These are phyloP conservation scores for Astrephomene gubernaculifera DNA, from an alignment of 139 green algal species.

Conservation along the genomic window DNA sequence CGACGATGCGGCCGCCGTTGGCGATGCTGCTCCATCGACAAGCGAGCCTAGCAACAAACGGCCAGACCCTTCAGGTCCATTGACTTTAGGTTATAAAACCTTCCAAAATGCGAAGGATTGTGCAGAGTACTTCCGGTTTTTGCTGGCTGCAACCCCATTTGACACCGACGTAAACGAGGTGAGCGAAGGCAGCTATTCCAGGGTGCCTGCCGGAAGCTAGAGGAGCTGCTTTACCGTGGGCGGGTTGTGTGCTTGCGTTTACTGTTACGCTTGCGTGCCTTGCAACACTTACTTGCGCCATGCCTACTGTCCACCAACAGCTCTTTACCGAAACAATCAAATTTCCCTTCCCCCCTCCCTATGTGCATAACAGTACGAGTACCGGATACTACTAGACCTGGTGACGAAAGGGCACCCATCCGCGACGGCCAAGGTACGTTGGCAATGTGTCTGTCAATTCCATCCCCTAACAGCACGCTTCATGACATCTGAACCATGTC, in stretches of 20 bases:
- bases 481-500: no score
- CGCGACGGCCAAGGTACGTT: constrained; percentile 66
- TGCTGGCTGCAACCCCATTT: constrained; percentile 51
- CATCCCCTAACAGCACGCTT: no score
- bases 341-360: background rate
- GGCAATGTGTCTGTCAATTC: no score
- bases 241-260: background rate
- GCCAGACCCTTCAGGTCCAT: constrained; percentile 24
- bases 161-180: constrained; percentile 79
- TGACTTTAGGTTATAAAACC: constrained; percentile 69
- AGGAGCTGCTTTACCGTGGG: background rate
- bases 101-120: constrained; percentile 57
- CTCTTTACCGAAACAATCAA: background rate
- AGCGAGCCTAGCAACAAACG: constrained; percentile 8
- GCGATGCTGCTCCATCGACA: background rate
- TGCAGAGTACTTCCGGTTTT: constrained; percentile 58
- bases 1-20: background rate
- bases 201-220: background rate
- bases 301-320: no score
- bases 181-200: background rate
- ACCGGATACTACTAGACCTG: constrained; percentile 73
- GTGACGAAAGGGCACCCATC: constrained; percentile 76
- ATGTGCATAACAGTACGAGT: constrained; percentile 88
- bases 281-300: no score
- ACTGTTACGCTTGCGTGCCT: background rate